A percentile compares a stretch with the other conserved stretches of the same genome.
Conservation (phyloP, 352 stramenopile species). For the Phytopythium boreale region DNA sequence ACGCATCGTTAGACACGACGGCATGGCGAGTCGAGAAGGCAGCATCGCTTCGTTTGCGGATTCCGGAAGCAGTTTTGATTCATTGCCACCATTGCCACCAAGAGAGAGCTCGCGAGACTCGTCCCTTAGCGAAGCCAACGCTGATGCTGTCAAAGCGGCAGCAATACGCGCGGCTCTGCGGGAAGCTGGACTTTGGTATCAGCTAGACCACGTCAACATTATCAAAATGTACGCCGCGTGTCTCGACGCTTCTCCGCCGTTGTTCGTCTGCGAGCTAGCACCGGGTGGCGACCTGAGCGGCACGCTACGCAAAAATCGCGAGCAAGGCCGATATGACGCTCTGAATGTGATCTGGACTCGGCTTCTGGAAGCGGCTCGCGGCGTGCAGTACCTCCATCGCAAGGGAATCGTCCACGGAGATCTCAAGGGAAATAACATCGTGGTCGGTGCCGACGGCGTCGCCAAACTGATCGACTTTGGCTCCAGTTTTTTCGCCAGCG, state of each 20-base stretch:
- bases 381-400: neutral
- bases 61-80: too few relatives aligned
- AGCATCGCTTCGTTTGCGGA: too few relatives aligned
- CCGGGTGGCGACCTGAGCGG: too few relatives aligned
- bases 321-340: too few relatives aligned
- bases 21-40: too few relatives aligned
- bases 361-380: neutral
- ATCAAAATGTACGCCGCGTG: neutral
- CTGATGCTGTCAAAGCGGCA: too few relatives aligned
- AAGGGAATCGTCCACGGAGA: conserved; percentile 1
- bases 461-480: conserved; percentile 3
- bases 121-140: too few relatives aligned
- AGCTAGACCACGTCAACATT: neutral
- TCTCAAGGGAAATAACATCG: conserved; percentile 2
- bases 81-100: too few relatives aligned
- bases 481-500: neutral
- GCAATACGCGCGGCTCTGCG: too few relatives aligned
- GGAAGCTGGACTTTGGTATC: neutral
- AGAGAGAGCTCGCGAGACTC: neutral
- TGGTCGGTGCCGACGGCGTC: neutral
- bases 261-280: neutral
- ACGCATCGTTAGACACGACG: too few relatives aligned
- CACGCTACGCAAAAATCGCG: neutral
- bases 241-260: neutral
- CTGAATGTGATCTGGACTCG: neutral